A percentile compares a stretch with the other conserved stretches of the same genome.
Conservation (phyloP, 2,329 filamentous ascomycete species). For the Botryosphaeria agaves region DNA sequence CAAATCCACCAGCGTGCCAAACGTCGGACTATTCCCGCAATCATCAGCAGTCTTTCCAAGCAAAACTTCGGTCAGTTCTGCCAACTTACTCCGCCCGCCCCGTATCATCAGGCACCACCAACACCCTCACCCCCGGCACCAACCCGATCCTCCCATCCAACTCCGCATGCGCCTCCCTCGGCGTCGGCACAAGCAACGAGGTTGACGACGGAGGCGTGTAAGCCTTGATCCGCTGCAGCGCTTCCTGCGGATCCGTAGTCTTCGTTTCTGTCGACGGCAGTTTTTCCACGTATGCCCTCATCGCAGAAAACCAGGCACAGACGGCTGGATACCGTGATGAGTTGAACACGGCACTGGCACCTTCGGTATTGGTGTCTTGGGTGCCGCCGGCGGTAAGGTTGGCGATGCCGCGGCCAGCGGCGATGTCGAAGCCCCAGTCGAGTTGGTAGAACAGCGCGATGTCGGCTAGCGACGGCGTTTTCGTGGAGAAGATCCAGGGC, state of each 20-base stretch:
- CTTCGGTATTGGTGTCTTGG: constrained; percentile 10
- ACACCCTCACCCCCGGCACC: constrained; percentile 12
- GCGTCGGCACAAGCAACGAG: constrained; percentile 14
- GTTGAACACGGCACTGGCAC: constrained; percentile 16
- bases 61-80: no score
- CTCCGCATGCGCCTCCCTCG: constrained; percentile 8
- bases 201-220: constrained; percentile 8
- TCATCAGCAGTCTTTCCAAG: no score
- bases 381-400: constrained; percentile 19
- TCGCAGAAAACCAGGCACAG: constrained; percentile 17
- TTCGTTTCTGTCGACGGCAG: constrained; percentile 12
- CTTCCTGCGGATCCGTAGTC: constrained; percentile 6
- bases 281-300: constrained; percentile 14
- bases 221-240: constrained; percentile 11
- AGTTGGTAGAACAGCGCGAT: constrained; percentile 21
- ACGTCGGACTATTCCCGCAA: constrained; percentile 16
- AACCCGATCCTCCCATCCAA: constrained; percentile 16
- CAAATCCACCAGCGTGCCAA: constrained; percentile 17
- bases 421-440: constrained; percentile 21
- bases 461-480: constrained; percentile 17
- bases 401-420: constrained; percentile 14
- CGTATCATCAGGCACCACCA: constrained; percentile 22
- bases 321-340: constrained; percentile 17
- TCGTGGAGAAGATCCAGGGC: constrained; percentile 18
- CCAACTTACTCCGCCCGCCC: constrained; percentile 15